Percentiles rank a stretch among this genome's conserved stretches.
Evolutionary conservation across 2,329 filamentous ascomycete species (phyloP).

Genomic region (Ophiostoma ulmi): DNA sequence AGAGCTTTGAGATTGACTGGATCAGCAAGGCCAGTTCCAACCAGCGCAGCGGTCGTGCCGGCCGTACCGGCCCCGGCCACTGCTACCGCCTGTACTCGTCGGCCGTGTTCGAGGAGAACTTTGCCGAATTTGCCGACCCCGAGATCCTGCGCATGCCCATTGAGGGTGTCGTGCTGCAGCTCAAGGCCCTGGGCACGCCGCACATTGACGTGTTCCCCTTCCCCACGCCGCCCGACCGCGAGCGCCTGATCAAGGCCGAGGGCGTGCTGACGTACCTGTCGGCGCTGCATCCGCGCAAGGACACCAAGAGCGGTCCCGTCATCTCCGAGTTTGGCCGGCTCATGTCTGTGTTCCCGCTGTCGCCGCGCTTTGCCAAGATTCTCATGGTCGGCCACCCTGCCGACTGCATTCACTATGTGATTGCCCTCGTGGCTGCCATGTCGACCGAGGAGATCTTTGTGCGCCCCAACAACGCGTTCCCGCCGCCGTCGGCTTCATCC

Average conservation of each 20-base stretch:
- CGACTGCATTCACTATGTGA: constrained; percentile 75
- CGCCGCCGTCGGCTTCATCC: constrained; percentile 42
- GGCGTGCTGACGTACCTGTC: constrained; percentile 80
- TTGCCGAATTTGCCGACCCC: constrained; percentile 77
- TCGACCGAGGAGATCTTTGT: constrained; percentile 86
- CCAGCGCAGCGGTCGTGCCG: constrained; percentile 87
- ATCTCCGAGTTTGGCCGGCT: constrained; percentile 75
- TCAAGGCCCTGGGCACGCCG: constrained; percentile 91
- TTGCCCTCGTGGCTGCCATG: constrained; percentile 81
- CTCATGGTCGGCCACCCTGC: constrained; percentile 81
- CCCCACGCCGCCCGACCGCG: constrained; percentile 77
- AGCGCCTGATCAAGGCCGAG: constrained; percentile 75
- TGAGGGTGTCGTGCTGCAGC: constrained; percentile 84
- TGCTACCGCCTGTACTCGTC: constrained; percentile 94
- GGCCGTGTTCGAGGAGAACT: constrained; percentile 86
- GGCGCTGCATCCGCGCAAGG: constrained; percentile 55
- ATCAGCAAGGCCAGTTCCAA: constrained; percentile 95
- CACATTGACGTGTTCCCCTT: constrained; percentile 93
- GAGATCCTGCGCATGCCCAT: constrained; percentile 89
- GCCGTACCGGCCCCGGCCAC: constrained; percentile 90
- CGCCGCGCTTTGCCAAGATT: constrained; percentile 86
- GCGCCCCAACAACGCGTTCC: constrained; percentile 70
- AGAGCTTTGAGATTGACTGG: constrained; percentile 93
- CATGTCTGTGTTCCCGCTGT: constrained; percentile 83
- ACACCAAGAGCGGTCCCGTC: constrained; percentile 35